Percentiles rank a stretch among this genome's conserved stretches.
phyloP scores from a whole-genome alignment of 2,329 filamentous ascomycete genomes.

The Westerdykella sp. region DNA sequence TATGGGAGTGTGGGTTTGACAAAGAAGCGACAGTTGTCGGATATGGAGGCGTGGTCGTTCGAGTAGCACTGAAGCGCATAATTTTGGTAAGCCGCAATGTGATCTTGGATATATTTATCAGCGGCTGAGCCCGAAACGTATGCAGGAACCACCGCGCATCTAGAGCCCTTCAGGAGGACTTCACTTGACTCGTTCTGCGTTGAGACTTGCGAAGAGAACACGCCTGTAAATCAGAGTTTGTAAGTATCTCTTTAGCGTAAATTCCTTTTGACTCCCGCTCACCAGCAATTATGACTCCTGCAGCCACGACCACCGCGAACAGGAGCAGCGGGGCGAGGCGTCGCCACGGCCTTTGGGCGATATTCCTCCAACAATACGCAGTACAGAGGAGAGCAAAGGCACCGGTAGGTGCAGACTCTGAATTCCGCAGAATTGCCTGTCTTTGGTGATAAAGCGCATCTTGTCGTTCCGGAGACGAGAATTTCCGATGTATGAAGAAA shows the following conservation, averaged over 20 bases:
- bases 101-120: conserved; percentile 5
- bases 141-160: neutral
- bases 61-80: conserved; percentile 18
- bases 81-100: conserved; percentile 9
- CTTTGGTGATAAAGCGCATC: conserved; percentile 30
- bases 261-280: neutral
- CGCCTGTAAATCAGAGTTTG: conserved; percentile 4
- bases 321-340: conserved; percentile 10
- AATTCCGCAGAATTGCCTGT: conserved; percentile 32
- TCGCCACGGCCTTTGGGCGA: conserved; percentile 7
- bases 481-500: conserved; percentile 6
- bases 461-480: conserved; percentile 4
- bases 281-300: conserved; percentile 13
- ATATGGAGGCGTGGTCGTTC: conserved; percentile 2
- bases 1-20: conserved; percentile 10
- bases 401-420: conserved; percentile 15
- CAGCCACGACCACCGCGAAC: conserved; percentile 9
- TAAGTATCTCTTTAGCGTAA: too few species aligned
- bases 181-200: conserved; percentile 4
- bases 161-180: conserved; percentile 1
- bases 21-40: conserved; percentile 12
- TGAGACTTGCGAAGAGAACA: conserved; percentile 6
- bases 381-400: conserved; percentile 13
- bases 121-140: neutral
- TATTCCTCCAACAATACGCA: conserved; percentile 14